Conservation (phyloP, 164 flowering plant species). For the Sextonia rubra region DNA sequence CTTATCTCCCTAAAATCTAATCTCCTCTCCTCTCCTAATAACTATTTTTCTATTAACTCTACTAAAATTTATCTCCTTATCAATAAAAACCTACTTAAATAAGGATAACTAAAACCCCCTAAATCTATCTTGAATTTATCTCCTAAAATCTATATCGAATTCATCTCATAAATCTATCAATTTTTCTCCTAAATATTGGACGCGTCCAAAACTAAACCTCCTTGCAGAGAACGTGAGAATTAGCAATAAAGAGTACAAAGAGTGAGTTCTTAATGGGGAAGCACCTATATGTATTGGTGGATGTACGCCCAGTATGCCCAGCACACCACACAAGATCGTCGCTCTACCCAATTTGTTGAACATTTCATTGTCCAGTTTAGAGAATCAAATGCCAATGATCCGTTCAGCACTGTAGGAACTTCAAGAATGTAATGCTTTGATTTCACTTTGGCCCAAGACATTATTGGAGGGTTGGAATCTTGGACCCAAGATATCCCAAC, state of each 20-base stretch:
- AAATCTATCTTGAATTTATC: too few relatives aligned
- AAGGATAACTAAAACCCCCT: too few relatives aligned
- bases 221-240: conserved; percentile 61
- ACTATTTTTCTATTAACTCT: too few relatives aligned
- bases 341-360: conserved; percentile 74
- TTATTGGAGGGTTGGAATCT: too few relatives aligned
- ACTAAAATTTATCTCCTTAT: too few relatives aligned
- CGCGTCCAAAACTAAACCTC: conserved; percentile 63
- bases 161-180: too few relatives aligned
- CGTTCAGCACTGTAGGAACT: conserved; percentile 43
- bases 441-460: conserved; percentile 53
- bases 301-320: conserved; percentile 90
- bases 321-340: conserved; percentile 76
- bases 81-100: too few relatives aligned
- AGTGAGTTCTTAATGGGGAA: conserved; percentile 45
- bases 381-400: conserved; percentile 45
- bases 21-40: too few relatives aligned
- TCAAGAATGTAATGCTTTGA: conserved; percentile 18
- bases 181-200: too few relatives aligned
- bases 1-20: too few relatives aligned
- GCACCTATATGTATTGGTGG: conserved; percentile 75
- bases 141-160: too few relatives aligned
- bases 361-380: conserved; percentile 70
- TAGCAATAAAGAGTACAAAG: conserved; percentile 64
- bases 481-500: conserved; percentile 77